Percentiles rank a stretch among this genome's conserved stretches.
Evolutionary conservation across 192 early-diverging fungal species (phyloP).

Genomic region (Backusella macrospora): DNA sequence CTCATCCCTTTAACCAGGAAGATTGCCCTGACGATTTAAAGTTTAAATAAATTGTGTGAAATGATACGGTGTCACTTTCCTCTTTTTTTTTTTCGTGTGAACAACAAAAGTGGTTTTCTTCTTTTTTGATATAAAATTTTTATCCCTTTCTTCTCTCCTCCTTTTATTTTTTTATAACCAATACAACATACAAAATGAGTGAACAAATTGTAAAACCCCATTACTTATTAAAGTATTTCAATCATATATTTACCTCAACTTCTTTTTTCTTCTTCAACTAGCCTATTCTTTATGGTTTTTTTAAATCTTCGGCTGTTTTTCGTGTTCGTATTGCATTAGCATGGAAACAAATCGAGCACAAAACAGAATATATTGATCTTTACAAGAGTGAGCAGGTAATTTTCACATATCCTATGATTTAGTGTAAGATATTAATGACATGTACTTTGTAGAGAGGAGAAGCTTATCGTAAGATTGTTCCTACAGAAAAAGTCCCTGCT

Average conservation of each 20-base stretch:
- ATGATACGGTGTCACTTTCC: neutral
- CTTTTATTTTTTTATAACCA: constrained; percentile 1
- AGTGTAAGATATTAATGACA: neutral
- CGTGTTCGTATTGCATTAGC: constrained; percentile 76
- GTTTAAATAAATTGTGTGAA: neutral
- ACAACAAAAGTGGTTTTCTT: neutral
- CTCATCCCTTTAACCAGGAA: constrained; percentile 64
- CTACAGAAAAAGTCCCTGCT: constrained; percentile 67
- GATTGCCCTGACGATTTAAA: constrained; percentile 66
- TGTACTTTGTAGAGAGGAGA: constrained; percentile 41
- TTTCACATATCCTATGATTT: neutral
- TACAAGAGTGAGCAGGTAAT: constrained; percentile 73
- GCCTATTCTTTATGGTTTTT: constrained; percentile 72
- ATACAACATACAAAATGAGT: neutral
- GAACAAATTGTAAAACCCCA: neutral
- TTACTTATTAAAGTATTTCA: neutral
- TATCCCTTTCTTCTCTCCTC: neutral
- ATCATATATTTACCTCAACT: neutral
- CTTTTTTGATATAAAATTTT: neutral
- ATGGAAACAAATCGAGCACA: constrained; percentile 76
- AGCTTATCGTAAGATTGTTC: constrained; percentile 68
- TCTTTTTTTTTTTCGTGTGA: neutral
- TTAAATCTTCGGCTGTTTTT: constrained; percentile 71
- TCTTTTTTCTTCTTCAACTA: neutral
- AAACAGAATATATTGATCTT: constrained; percentile 67